Evolutionary conservation across 371 early-diverging fungal species (phyloP).

Genomic region (Rhizomucor miehei): DNA sequence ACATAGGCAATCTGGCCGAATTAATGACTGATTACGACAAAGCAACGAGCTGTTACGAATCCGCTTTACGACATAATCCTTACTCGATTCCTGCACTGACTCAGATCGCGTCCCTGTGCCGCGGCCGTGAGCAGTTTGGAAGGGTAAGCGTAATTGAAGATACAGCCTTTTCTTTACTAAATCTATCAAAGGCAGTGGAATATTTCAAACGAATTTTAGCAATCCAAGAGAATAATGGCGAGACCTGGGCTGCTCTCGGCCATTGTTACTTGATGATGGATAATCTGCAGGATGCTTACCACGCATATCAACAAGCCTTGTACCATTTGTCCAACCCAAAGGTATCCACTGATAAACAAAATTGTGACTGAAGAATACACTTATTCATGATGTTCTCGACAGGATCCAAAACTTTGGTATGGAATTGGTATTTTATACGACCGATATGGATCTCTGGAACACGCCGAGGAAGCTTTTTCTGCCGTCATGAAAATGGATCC

Average conservation of each 20-base stretch:
- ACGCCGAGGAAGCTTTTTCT: slow-evolving; percentile 96
- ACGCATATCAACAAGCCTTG: slow-evolving; percentile 93
- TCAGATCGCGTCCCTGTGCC: slow-evolving; percentile 68
- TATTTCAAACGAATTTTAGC: slow-evolving; percentile 82
- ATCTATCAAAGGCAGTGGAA: slow-evolving; percentile 67
- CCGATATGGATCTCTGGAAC: slow-evolving; percentile 92
- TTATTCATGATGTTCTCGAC: neutral
- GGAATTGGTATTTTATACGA: slow-evolving; percentile 98
- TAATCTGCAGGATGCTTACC: slow-evolving; percentile 88
- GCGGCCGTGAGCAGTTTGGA: slow-evolving; percentile 60
- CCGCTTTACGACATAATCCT: slow-evolving; percentile 85
- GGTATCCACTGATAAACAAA: slow-evolving; percentile 7
- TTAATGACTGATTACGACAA: slow-evolving; percentile 72
- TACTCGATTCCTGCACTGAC: slow-evolving; percentile 77
- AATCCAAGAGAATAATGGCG: slow-evolving; percentile 82
- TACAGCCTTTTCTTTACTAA: slow-evolving; percentile 4
- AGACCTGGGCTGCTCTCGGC: slow-evolving; percentile 91
- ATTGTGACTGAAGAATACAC: neutral
- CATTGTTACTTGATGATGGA: slow-evolving; percentile 94
- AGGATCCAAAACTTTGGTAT: slow-evolving; percentile 98
- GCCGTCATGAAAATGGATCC: slow-evolving; percentile 88
- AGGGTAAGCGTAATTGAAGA: slow-evolving; percentile 27
- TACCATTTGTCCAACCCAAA: slow-evolving; percentile 84
- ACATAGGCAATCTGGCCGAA: slow-evolving; percentile 62
- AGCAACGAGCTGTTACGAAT: slow-evolving; percentile 79